Conservation (phyloP, 768 basidiomycete genomes). For the Rhodosporidiobolus sp. region DNA sequence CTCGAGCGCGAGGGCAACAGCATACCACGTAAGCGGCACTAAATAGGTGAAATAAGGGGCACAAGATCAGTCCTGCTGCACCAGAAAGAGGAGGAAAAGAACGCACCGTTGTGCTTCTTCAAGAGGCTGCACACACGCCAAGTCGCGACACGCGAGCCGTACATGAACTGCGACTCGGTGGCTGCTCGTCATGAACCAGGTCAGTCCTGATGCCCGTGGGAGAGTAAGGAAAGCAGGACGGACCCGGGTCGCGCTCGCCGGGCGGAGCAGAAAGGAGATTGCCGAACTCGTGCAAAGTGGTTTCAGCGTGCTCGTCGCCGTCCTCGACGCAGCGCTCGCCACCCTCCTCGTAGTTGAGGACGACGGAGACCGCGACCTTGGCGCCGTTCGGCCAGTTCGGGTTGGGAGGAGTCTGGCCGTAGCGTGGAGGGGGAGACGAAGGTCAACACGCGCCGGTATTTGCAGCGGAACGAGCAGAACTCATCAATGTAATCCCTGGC, state of each 20-base stretch:
- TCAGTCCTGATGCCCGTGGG: too few relatives aligned
- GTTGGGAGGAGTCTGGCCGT: slow-evolving; percentile 24
- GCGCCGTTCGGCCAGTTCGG: slow-evolving; percentile 44
- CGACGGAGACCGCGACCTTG: slow-evolving; percentile 45
- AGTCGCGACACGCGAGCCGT: slow-evolving; percentile 44
- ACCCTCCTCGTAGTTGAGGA: slow-evolving; percentile 46
- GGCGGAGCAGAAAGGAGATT: neutral
- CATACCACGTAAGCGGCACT: slow-evolving; percentile 41
- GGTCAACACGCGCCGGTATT: too few relatives aligned
- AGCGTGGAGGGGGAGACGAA: neutral
- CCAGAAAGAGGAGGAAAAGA: neutral
- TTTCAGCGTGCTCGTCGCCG: slow-evolving; percentile 41
- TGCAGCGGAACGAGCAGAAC: too few relatives aligned
- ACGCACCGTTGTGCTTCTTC: slow-evolving; percentile 40
- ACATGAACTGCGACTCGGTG: slow-evolving; percentile 40
- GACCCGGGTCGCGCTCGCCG: slow-evolving; percentile 6
- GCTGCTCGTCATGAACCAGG: neutral
- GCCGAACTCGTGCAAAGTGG: slow-evolving; percentile 45
- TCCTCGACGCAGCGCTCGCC: slow-evolving; percentile 37
- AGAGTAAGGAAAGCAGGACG: too few relatives aligned
- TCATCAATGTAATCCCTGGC: too few relatives aligned
- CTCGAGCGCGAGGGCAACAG: slow-evolving; percentile 39
- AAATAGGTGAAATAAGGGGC: neutral
- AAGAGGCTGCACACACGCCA: slow-evolving; percentile 44
- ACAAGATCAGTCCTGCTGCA: neutral